Base-by-base conservation (phyloP, 345 rosid species). In the Heritiera littoralis region DNA sequence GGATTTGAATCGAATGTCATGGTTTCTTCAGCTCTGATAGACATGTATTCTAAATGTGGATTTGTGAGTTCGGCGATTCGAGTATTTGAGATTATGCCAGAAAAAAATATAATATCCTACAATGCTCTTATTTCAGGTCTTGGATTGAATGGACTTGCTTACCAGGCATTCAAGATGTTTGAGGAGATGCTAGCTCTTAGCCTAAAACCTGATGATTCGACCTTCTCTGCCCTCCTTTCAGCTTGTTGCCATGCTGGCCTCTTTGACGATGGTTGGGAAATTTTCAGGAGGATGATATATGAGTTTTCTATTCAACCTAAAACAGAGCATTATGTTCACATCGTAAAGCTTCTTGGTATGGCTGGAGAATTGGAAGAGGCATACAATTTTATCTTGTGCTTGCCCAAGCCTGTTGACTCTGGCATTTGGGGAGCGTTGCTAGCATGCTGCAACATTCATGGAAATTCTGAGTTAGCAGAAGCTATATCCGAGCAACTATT, bases 21-120 rank as follows among this genome's bases (percentile, higher is more conserved):
- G 87, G 93, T 93, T 51, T 87, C 88, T 64, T 93, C 97, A 83
- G 86, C 92, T 64, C 92, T 95, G 6, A 72, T 91, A 64, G 91
- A 91, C 87, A 88, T 94, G 97, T 93, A 94, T 70, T 84, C 87
- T 65, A 95, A 95, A 84, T 92, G 95, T 81, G 99, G 98, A 46
- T 74, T 82, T 75, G 23, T 91, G 81, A 81, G 72, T 73, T 84
- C 77, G n/a, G 92, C 89, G 5, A 85, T 87, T 82, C 85, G 20
- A 56, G 81, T 89, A 75, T 95, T 93, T 54, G 79, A 75, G 20
- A 77, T 56, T 68, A 89, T 87, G 86, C 74, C 84, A 1, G 83
- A 85, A 67, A 83, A 82, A 61, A 91, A 87, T 78, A 66, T 83
- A 54, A 80, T 93, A 83, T 79, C 91, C 15, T 95, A 93, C 85